Percentiles rank a stretch among this genome's conserved stretches.
Conservation (phyloP, 352 stramenopile genomes). For the Phytophthora ramorum region DNA sequence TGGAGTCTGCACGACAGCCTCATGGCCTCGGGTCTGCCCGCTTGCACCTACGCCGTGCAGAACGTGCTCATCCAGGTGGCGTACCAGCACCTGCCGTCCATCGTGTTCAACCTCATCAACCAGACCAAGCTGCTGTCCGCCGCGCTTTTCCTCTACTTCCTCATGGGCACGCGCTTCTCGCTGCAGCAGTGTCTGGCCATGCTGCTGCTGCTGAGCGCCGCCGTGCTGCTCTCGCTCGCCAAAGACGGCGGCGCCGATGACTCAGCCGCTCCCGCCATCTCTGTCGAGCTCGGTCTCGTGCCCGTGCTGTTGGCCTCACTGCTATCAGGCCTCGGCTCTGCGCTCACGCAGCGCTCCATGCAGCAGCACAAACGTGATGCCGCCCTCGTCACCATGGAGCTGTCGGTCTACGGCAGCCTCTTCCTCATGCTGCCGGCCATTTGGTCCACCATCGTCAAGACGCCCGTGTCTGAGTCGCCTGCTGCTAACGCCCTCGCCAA, state of each 20-base stretch:
- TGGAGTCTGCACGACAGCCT: slow-evolving; percentile 72
- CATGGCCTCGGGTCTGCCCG: slow-evolving; percentile 71
- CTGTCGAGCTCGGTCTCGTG: slow-evolving; percentile 71
- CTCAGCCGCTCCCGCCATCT: slow-evolving; percentile 27
- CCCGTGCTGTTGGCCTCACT: slow-evolving; percentile 75
- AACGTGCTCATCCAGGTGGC: slow-evolving; percentile 88
- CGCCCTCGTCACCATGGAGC: slow-evolving; percentile 83
- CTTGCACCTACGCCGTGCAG: slow-evolving; percentile 88
- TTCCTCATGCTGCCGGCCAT: slow-evolving; percentile 69
- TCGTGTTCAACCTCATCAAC: slow-evolving; percentile 90
- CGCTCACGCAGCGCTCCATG: slow-evolving; percentile 84
- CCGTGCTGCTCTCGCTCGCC: slow-evolving; percentile 71
- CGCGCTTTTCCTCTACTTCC: slow-evolving; percentile 81
- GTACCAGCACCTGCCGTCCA: slow-evolving; percentile 84
- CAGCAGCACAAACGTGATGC: slow-evolving; percentile 73
- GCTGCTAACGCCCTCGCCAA: slow-evolving; percentile 28
- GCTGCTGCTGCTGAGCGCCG: slow-evolving; percentile 70
- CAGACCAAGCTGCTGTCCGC: slow-evolving; percentile 89
- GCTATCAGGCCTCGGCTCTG: slow-evolving; percentile 77
- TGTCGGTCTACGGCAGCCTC: slow-evolving; percentile 77
- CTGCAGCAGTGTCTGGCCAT: slow-evolving; percentile 77
- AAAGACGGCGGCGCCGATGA: slow-evolving; percentile 44
- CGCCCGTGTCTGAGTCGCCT: slow-evolving; percentile 41
- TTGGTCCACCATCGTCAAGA: slow-evolving; percentile 48
- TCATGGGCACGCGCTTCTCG: slow-evolving; percentile 78